Evolutionary conservation across 371 early-diverging fungal genomes (phyloP), one percentile per base, ranked within the genome.

Genomic region (Coemansia sp.): DNA sequence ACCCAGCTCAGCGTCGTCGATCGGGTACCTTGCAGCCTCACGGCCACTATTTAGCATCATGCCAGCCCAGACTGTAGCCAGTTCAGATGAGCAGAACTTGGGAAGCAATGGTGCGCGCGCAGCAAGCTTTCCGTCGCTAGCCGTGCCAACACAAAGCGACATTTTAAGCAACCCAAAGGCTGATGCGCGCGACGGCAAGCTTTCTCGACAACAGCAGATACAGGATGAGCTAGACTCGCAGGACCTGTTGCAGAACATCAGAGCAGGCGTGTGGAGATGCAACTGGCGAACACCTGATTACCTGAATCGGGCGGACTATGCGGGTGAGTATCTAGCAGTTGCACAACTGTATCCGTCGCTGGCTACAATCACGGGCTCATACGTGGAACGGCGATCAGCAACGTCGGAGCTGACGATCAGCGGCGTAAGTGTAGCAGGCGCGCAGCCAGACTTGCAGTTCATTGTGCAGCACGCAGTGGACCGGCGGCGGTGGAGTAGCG

Each of bases 11-110:
- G 88, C 89, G 50, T 89, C 93, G 4, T 92, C 93, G 12, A 79
- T 91, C 7, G 94, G 93, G 3, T 94, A 92, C 57, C 78, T 96
- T 7, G 92, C 87, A 67, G 89, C 94, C 2, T 92, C 93, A 1
- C 78, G 83, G 25, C 85, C 87, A 1, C 78, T 94, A 40, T 80
- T 84, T 56, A 80, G 89, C 9, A 51, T 51, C 3, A 21, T 18
- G 37, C 40, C 59, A 44, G 5, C 33, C 33, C 44, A 42, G n/a
- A 42, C 44, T 16, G 44, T 3, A 42, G 44, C 44, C 18, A 18
- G 26, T 33, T 12, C 30, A 8, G n/a, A 4, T 21, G 54, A 26
- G 26, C 54, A 9, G 23, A 50, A 3, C 21, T 42, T 5, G 28
- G 14, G 12, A 37, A 28, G 42, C 9, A 14, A 7, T 47, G 26